phyloP scores from a whole-genome alignment of 1,284 basidiomycete species.

The Ustilago tritici region DNA sequence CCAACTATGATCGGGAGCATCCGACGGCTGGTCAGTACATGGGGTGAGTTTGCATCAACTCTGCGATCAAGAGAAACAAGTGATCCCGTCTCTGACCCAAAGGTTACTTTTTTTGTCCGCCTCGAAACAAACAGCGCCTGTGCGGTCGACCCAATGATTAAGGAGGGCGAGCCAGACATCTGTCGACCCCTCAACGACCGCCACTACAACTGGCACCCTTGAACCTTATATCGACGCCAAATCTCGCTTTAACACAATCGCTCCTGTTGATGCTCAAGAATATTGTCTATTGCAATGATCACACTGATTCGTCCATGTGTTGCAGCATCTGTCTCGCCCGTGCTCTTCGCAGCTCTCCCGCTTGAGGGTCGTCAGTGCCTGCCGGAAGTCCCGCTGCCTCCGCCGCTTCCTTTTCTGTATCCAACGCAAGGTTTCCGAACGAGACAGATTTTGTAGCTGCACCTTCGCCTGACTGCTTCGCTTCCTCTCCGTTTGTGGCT shows the following conservation, averaged over 20 bases:
- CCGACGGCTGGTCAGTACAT: not conserved
- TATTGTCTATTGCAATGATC: not conserved
- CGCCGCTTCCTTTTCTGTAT: constrained; percentile 32
- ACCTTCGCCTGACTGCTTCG: not conserved
- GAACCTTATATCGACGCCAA: not conserved
- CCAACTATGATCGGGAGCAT: not conserved
- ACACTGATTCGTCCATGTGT: constrained; percentile 35
- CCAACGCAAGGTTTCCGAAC: constrained; percentile 41
- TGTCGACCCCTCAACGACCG: constrained; percentile 8
- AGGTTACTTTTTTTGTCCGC: not conserved
- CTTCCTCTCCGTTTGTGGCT: constrained; percentile 5
- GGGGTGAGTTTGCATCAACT: constrained; percentile 1
- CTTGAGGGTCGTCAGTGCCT: constrained; percentile 37
- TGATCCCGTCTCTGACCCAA: not conserved
- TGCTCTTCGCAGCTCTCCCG: constrained; percentile 32
- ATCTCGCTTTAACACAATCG: not conserved
- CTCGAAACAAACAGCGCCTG: constrained; percentile 16
- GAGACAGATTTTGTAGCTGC: constrained; percentile 38
- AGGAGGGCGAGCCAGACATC: constrained; percentile 9
- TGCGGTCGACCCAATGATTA: constrained; percentile 20
- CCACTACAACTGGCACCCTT: not conserved
- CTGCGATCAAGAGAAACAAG: not conserved
- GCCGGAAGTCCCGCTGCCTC: constrained; percentile 25
- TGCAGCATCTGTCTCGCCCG: constrained; percentile 34
- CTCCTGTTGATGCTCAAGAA: not conserved